These are phyloP conservation scores for Camellia lanceoleosa DNA, from an alignment of 148 eudicot species.

Conservation along the genomic window DNA sequence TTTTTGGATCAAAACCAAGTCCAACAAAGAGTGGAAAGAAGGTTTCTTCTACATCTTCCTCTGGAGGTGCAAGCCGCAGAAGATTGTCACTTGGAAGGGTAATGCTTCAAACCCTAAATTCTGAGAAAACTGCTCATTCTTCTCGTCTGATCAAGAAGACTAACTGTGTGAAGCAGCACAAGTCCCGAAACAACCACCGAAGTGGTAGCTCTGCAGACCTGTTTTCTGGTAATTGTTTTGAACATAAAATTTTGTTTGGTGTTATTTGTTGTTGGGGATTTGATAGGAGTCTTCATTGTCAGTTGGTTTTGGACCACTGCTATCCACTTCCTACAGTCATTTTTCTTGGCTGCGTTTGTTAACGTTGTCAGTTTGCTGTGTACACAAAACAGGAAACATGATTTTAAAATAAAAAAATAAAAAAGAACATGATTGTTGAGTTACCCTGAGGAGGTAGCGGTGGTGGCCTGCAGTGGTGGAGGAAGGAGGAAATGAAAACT, in stretches of 20 bases:
- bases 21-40: conserved; percentile 64
- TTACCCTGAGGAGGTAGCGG: no score
- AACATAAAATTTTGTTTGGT: no score
- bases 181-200: conserved; percentile 23
- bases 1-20: conserved; percentile 88
- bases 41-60: conserved; percentile 41
- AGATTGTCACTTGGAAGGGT: conserved; percentile 51
- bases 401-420: no score
- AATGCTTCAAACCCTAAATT: conserved; percentile 35
- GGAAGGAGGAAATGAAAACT: no score
- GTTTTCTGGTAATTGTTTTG: conserved; percentile 28
- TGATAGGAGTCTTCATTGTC: not conserved
- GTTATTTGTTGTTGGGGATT: not conserved
- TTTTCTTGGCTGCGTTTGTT: not conserved
- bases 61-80: conserved; percentile 35
- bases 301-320: not conserved
- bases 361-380: no score
- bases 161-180: conserved; percentile 24
- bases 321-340: not conserved
- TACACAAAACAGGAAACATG: no score
- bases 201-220: conserved; percentile 22
- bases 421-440: no score
- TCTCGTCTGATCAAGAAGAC: conserved; percentile 36
- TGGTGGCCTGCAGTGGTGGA: no score
- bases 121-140: conserved; percentile 31